These are phyloP conservation scores for Acanthamoeba sp. DNA, from an alignment of 208 protist species.

Conservation along the genomic window DNA sequence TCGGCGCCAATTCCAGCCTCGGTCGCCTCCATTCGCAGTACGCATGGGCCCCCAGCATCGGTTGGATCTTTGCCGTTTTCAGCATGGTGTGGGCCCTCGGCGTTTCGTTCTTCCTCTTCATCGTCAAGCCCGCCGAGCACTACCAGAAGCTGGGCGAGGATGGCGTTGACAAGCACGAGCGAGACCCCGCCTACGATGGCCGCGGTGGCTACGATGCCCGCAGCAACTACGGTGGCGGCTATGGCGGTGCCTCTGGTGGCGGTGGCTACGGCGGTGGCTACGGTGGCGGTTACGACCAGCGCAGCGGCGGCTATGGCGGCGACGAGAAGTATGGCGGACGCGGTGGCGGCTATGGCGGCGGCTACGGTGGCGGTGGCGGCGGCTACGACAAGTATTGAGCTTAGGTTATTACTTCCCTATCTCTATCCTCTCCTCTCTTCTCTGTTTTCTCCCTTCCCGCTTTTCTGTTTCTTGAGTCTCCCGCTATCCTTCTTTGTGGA, in stretches of 20 bases:
- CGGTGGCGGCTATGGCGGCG: neutral
- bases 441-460: neutral
- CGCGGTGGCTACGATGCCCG: neutral
- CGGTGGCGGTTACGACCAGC: neutral
- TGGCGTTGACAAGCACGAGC: neutral
- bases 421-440: neutral
- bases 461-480: neutral
- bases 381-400: conserved; percentile 27
- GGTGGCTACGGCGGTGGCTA: neutral
- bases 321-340: neutral
- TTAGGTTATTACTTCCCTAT: neutral
- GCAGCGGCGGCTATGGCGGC: neutral
- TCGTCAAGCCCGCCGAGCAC: conserved; percentile 50
- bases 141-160: conserved; percentile 54
- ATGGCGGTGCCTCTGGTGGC: neutral
- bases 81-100: conserved; percentile 59
- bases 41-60: conserved; percentile 55
- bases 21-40: conserved; percentile 63
- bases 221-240: neutral
- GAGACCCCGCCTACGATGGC: neutral
- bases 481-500: conserved; percentile 20
- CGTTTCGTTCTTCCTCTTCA: conserved; percentile 69
- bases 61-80: conserved; percentile 65
- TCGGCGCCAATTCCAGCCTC: conserved; percentile 46
- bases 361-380: neutral